Percentiles rank a stretch among this genome's conserved stretches.
Conservation (phyloP, 306 rosid species). For the Castanopsis chinensis region DNA sequence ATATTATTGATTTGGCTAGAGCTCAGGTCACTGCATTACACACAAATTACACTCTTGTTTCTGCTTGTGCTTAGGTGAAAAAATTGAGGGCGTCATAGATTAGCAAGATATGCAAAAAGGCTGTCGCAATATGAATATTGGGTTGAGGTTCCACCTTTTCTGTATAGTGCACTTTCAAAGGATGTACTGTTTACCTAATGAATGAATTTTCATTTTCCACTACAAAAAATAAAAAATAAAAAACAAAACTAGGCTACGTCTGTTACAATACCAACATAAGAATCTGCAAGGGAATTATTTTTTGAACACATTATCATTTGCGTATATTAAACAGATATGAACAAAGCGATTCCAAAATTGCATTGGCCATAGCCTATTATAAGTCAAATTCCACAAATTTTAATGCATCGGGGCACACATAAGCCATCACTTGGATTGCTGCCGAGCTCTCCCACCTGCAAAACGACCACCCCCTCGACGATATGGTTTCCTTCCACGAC, state of each 20-base stretch:
- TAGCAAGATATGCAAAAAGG: too few relatives aligned
- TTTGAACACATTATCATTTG: not conserved
- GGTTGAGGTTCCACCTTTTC: too few relatives aligned
- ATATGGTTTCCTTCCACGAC: conserved; percentile 45
- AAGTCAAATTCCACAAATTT: not conserved
- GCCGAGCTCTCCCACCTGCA: conserved; percentile 51
- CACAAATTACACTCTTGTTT: too few relatives aligned
- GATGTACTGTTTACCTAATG: too few relatives aligned
- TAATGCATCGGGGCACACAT: not conserved
- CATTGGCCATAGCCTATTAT: conserved; percentile 9
- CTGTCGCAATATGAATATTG: too few relatives aligned
- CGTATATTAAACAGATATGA: not conserved
- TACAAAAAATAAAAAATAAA: not conserved
- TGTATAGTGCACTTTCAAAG: too few relatives aligned
- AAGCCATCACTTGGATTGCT: conserved; percentile 42
- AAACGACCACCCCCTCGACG: conserved; percentile 42
- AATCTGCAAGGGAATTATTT: not conserved
- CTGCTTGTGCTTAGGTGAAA: too few relatives aligned
- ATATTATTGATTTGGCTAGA: too few relatives aligned
- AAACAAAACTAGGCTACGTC: not conserved
- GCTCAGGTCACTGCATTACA: too few relatives aligned
- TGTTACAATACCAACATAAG: not conserved
- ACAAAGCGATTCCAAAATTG: conserved; percentile 10
- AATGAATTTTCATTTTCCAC: too few relatives aligned
- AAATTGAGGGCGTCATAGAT: too few relatives aligned